Evolutionary conservation across 2,329 filamentous ascomycete species (phyloP), one percentile per base, ranked within the genome.

Genomic region (Iodosphaeria phyllophila): DNA sequence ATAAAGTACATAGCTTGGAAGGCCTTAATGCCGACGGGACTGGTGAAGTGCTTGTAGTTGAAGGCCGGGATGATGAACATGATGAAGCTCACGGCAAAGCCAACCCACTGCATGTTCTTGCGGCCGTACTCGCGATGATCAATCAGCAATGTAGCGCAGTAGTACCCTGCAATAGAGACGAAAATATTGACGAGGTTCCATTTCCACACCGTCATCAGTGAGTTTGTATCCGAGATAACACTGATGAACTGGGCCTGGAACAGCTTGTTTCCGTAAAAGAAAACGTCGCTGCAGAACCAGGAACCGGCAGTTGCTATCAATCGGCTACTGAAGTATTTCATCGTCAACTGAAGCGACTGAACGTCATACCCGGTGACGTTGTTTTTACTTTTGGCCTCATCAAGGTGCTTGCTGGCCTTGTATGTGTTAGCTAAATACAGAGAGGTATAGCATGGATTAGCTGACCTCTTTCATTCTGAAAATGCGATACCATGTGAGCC

Each of bases 1-100:
- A 95, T 51, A 56, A 92, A 93, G 64, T 93, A 93, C 82, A 95
- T 92, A 45, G 84, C 72, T 58, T 93, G 84, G 73, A 95, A 95
- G n/a, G 64, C 59, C 43, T 80, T 72, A 47, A 93, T 75, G 40
- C 80, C 69, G 5, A 59, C 58, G 1, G 62, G 55, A 24, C 59
- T 60, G 13, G 67, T 82, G 59, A 83, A 93, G 66, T 89, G 83
- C 0, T 78, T 48, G 57, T 74, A 92, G 44, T 80, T 60, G 64
- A 92, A 92, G 22, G 76, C 84, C 2, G 86, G 86, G 20, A 93
- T 66, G 45, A 92, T 63, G 53, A 95, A 95, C 51, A 91, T 74
- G 52, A 93, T 60, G 60, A 93, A 95, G 53, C 77, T 77, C 61
- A 84, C 76, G 42, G 91, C 47, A 65, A 95, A 95, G 31, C 86